phyloP scores from a whole-genome alignment of 2,329 filamentous ascomycete species.

The Leptoxyphium fumago region DNA sequence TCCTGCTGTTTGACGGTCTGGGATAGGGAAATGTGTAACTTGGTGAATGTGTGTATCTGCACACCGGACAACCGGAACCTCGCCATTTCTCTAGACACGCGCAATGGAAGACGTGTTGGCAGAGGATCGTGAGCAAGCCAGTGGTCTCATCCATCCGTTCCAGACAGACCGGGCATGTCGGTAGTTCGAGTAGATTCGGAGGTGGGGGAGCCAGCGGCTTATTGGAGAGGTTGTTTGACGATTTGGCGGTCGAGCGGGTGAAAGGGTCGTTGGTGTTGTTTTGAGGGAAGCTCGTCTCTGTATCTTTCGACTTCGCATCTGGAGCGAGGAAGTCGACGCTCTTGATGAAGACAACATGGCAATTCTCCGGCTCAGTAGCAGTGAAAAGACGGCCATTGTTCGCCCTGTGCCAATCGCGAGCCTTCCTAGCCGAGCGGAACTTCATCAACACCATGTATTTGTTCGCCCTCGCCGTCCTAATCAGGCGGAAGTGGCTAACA shows the following conservation, averaged over 20 bases:
- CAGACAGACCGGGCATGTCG: slow-evolving; percentile 89
- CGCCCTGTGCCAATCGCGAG: slow-evolving; percentile 64
- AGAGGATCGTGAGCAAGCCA: slow-evolving; percentile 85
- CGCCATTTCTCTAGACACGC: slow-evolving; percentile 94
- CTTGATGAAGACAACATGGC: slow-evolving; percentile 88
- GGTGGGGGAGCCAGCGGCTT: slow-evolving; percentile 61
- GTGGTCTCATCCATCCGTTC: slow-evolving; percentile 98
- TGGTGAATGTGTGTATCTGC: slow-evolving; percentile 64
- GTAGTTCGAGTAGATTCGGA: slow-evolving; percentile 74
- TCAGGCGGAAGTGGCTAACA: slow-evolving; percentile 87
- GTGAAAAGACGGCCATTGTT: slow-evolving; percentile 94
- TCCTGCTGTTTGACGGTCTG: slow-evolving; percentile 13
- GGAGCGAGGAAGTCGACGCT: slow-evolving; percentile 72
- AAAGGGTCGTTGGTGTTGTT: slow-evolving; percentile 51
- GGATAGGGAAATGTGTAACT: slow-evolving; percentile 25
- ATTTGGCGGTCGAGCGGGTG: slow-evolving; percentile 27
- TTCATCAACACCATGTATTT: slow-evolving; percentile 94
- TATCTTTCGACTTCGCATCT: slow-evolving; percentile 23
- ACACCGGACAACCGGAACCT: slow-evolving; percentile 85
- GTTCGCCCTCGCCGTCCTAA: slow-evolving; percentile 76
- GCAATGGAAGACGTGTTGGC: slow-evolving; percentile 96
- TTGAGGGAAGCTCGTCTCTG: slow-evolving; percentile 40
- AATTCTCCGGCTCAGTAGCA: slow-evolving; percentile 60
- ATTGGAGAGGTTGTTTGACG: slow-evolving; percentile 23
- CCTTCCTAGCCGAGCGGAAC: slow-evolving; percentile 61